Conservation (phyloP, 2,329 filamentous ascomycete genomes). For the Xylariaceae sp. region DNA sequence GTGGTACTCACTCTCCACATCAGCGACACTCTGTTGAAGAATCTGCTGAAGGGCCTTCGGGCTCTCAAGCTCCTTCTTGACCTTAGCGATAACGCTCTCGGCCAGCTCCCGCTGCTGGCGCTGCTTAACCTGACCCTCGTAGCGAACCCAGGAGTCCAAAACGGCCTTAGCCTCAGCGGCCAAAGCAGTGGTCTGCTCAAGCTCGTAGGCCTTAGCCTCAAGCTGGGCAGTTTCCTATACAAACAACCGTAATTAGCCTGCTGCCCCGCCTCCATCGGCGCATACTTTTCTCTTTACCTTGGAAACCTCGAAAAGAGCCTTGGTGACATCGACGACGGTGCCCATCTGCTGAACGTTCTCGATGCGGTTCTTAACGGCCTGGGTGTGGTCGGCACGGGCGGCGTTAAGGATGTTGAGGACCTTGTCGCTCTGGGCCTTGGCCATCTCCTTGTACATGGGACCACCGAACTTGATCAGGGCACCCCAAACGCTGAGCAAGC, state of each 20-base stretch:
- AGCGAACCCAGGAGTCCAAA: slow-evolving; percentile 97
- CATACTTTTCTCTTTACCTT: slow-evolving; percentile 59
- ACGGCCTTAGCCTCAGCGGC: slow-evolving; percentile 90
- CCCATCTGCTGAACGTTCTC: slow-evolving; percentile 91
- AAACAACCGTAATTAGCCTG: slow-evolving; percentile 17
- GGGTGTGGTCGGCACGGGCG: slow-evolving; percentile 89
- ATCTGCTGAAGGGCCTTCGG: slow-evolving; percentile 97
- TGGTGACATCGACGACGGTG: slow-evolving; percentile 92
- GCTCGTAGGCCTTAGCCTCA: slow-evolving; percentile 92
- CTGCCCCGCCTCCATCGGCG: neutral
- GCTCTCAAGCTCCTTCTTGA: slow-evolving; percentile 97
- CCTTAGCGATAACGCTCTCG: slow-evolving; percentile 89
- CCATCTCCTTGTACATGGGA: slow-evolving; percentile 89
- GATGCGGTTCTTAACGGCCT: slow-evolving; percentile 91
- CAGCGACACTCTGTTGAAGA: slow-evolving; percentile 89
- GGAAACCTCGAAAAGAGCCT: slow-evolving; percentile 93
- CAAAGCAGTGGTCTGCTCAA: slow-evolving; percentile 92
- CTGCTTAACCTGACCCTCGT: slow-evolving; percentile 98
- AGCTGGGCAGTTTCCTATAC: slow-evolving; percentile 88
- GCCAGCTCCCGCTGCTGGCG: slow-evolving; percentile 96
- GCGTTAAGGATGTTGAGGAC: slow-evolving; percentile 93
- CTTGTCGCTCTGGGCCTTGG: slow-evolving; percentile 80
- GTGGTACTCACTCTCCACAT: slow-evolving; percentile 76
- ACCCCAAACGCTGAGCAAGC: slow-evolving; percentile 86
- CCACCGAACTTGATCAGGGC: slow-evolving; percentile 91